A percentile compares a stretch with the other conserved stretches of the same genome.
Conservation (phyloP, 352 stramenopile genomes). For the Pythium folliculosum region DNA sequence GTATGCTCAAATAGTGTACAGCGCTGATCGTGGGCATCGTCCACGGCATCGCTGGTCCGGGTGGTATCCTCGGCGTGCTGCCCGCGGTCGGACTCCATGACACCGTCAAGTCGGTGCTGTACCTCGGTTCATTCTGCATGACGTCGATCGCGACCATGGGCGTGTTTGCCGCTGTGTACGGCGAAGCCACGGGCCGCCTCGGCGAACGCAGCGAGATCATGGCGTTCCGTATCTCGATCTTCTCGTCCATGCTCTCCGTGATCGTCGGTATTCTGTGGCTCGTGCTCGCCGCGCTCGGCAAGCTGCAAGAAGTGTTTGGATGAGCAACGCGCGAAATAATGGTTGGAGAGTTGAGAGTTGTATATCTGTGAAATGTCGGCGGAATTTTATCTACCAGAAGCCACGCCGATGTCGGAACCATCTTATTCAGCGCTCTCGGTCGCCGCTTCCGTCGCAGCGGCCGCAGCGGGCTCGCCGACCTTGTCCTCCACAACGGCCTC, state of each 20-base stretch:
- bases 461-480: constrained; percentile 18
- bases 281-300: constrained; percentile 68
- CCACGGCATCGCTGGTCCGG: constrained; percentile 85
- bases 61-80: constrained; percentile 87
- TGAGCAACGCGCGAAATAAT: constrained; percentile 19
- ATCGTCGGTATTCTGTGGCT: constrained; percentile 84
- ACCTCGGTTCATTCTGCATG: constrained; percentile 90
- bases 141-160: constrained; percentile 91
- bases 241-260: constrained; percentile 84
- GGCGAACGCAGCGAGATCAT: constrained; percentile 73
- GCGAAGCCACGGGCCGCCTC: constrained; percentile 66
- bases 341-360: neutral
- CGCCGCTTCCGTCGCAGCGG: constrained; percentile 11
- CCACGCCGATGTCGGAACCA: too few relatives aligned
- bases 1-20: constrained; percentile 47
- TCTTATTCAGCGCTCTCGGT: constrained; percentile 27
- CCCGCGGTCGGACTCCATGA: constrained; percentile 89
- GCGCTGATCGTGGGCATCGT: constrained; percentile 88
- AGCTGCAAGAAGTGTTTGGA: constrained; percentile 80
- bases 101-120: constrained; percentile 75
- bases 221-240: constrained; percentile 79
- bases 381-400: constrained; percentile 1
- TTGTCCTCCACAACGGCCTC: constrained; percentile 27
- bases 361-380: neutral
- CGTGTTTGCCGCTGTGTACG: constrained; percentile 84